phyloP scores from a whole-genome alignment of 2,329 filamentous ascomycete species.

The Claviceps maximensis region DNA sequence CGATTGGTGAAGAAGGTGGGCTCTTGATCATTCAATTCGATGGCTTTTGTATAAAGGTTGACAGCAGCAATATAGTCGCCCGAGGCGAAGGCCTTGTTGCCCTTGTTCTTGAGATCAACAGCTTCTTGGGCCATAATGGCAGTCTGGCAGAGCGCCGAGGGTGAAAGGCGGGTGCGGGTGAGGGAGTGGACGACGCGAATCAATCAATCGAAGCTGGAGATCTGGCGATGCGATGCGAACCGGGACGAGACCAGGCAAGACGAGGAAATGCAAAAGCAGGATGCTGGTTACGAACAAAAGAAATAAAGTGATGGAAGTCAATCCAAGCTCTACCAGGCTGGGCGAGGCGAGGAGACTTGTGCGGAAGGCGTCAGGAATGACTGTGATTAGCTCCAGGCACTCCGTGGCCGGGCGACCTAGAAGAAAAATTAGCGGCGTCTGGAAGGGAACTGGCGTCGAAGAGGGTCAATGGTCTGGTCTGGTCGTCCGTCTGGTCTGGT shows the following conservation, averaged over 20 bases:
- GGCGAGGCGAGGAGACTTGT: background rate
- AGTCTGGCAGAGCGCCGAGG: conserved; percentile 1
- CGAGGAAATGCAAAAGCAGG: background rate
- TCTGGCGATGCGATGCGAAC: background rate
- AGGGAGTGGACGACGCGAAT: background rate
- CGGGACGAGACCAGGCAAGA: background rate
- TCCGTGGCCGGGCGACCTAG: background rate
- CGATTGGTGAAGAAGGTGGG: conserved; percentile 89
- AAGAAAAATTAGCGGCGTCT: conserved; percentile 1
- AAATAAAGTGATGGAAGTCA: background rate
- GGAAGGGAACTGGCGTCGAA: background rate
- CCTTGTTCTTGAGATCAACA: conserved; percentile 76
- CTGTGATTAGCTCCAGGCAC: background rate
- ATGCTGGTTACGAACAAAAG: background rate
- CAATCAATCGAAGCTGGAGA: background rate
- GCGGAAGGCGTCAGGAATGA: background rate
- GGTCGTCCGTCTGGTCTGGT: too few species aligned
- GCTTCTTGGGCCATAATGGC: conserved; percentile 49
- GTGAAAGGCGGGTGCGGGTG: conserved; percentile 2
- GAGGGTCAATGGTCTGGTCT: too few species aligned
- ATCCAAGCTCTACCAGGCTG: background rate
- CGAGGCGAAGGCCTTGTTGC: conserved; percentile 80
- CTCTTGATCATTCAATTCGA: conserved; percentile 68
- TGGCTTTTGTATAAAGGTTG: conserved; percentile 76
- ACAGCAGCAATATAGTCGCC: conserved; percentile 80